Base-by-base conservation (phyloP, 495 filamentous ascomycete species). In the Darksidea phi region DNA sequence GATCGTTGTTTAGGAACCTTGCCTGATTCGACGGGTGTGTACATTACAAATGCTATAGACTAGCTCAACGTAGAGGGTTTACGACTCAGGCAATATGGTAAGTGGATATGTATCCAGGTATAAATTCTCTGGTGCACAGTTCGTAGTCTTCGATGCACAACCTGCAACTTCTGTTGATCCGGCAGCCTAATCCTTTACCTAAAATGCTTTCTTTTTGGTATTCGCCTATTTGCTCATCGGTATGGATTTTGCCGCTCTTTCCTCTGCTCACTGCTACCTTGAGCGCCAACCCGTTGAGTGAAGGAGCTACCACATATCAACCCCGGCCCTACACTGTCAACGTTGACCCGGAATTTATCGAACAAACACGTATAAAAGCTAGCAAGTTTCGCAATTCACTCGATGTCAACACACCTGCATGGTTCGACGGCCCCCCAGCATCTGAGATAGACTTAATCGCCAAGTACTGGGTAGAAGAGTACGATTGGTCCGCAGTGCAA, bases 401-500 rank as follows among this genome's bases (percentile, higher is more conserved):
- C 36, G 36, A 38, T 15, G 15, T 38, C 36, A 15, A 38, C 36
- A 15, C 36, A 8, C 36, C 36, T 8, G 36, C 36, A 38, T n/a
- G n/a, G n/a, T n/a, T n/a, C n/a, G 49, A 52, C 6, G 49, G 49
- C 15, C 49, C 49, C 12, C 49, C 49, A 13, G 2, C 25, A 11
- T 52, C 49, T 10, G 25, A 4, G 6, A 52, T 52, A 3, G 18
- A 32, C 15, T 3, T 2, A 6, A 4, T 52, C 7, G 49, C 49
- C 2, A 2, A 13, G 2, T 37, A 52, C 26, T 52, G 49, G 49
- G 15, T 11, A 3, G 28, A 52, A 2, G 49, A 52, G 25, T 52
- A 52, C 49, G 49, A 52, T n/a, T 52, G 49, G 49, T 52, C 5
- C 28, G 26, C 2, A 5, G 20, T 37, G 15, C 49, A 52, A 18